Base-by-base conservation (phyloP, 73 alveolate genomes). In the Tetrahymena malaccensis region DNA sequence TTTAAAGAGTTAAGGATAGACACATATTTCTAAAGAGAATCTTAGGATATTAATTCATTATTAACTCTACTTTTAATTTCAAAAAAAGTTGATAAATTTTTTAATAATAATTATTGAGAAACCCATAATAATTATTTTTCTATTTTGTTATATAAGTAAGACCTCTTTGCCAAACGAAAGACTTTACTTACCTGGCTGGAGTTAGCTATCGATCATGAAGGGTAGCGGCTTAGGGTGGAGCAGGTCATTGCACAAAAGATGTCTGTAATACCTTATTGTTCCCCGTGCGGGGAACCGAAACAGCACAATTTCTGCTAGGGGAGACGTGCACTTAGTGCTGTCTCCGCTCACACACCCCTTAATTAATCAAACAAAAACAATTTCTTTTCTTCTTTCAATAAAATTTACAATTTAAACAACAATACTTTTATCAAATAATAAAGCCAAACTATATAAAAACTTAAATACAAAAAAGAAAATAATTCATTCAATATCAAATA, bases 271-370 rank as follows among this genome's bases (percentile, higher is more conserved):
- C 89, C 89, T 70, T 70, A 70, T 70, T 70, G 89, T 70, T 70
- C 89, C 89, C 89, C 89, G 89, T 70, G 89, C 89, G 89, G 89
- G 89, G 89, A 70, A 70, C 89, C 89, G 89, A 70, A 70, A 70
- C 89, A 70, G 89, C 89, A 70, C 89, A 70, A 70, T 70, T 70
- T 70, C 89, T 70, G 89, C 89, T 70, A 70, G 89, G 37, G 89
- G 89, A 70, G 89, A 70, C 89, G 89, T 70, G 89, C 89, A 70
- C 89, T 70, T 70, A 10, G 89, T 70, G 89, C 89, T 70, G 89
- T 70, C 89, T 70, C 89, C 89, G 89, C 89, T 70, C 89, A 70
- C 89, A 70, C 89, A 70, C 89, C 89, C 89, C 89, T 70, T 70
- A 70, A 70, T 70, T 70, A 70, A 70, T 70, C 89, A 70, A 70